Evolutionary conservation across 331 rosid species (phyloP).

Genomic region (Quercus lobata): DNA sequence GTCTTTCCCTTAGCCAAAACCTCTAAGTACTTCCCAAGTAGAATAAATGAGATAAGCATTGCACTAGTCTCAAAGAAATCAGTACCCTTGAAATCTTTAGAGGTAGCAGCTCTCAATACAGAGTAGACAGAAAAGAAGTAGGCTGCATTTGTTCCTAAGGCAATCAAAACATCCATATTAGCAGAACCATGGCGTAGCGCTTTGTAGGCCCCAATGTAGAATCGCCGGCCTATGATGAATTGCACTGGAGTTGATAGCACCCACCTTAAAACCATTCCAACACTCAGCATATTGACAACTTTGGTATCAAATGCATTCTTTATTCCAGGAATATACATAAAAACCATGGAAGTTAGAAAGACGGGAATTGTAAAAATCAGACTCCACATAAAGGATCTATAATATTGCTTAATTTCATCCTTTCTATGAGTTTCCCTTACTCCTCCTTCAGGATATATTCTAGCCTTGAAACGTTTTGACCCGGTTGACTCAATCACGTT

Average conservation of each 20-base stretch:
- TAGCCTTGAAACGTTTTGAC: slow-evolving; percentile 49
- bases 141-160: slow-evolving; percentile 79
- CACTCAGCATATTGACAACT: slow-evolving; percentile 47
- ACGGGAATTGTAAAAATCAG: slow-evolving; percentile 74
- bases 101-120: slow-evolving; percentile 54
- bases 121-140: slow-evolving; percentile 75
- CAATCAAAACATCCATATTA: slow-evolving; percentile 81
- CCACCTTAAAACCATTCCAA: slow-evolving; percentile 66
- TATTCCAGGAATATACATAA: slow-evolving; percentile 67
- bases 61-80: slow-evolving; percentile 86
- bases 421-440: slow-evolving; percentile 41
- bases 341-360: slow-evolving; percentile 77
- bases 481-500: slow-evolving; percentile 43
- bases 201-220: slow-evolving; percentile 61
- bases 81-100: slow-evolving; percentile 46
- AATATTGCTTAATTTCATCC: slow-evolving; percentile 61
- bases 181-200: slow-evolving; percentile 63
- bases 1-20: slow-evolving; percentile 84
- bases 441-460: slow-evolving; percentile 50
- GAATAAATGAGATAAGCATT: slow-evolving; percentile 74
- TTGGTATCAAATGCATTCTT: slow-evolving; percentile 48
- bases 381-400: slow-evolving; percentile 68
- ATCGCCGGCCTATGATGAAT: slow-evolving; percentile 70
- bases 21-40: slow-evolving; percentile 80
- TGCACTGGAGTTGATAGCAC: slow-evolving; percentile 66